Base-by-base conservation (phyloP, 106 monocot species). In the Platanthera guangdongensis region DNA sequence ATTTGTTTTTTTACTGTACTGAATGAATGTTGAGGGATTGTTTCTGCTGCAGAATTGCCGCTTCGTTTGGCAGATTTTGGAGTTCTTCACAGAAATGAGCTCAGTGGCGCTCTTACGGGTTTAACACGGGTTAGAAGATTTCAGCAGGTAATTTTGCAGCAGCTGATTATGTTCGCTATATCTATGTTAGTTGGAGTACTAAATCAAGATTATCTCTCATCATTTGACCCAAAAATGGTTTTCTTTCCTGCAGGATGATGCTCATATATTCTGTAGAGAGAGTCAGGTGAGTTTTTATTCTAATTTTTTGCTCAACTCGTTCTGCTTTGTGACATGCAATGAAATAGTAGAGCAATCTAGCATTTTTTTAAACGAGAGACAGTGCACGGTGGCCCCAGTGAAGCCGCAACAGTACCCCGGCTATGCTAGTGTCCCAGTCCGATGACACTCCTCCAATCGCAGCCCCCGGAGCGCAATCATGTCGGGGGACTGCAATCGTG, bases 61-160 rank as follows among this genome's bases (percentile, higher is more conserved):
- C 90, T 99, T 81, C 89, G 99, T 19, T 72, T 94, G 62, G 99
- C 99, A 68, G 99, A 99, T 84, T 99, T 99, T 92, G 99, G 99
- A 76, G 99, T 94, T 78, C 73, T 99, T 74, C 99, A 99, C 76
- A 89, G 99, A 67, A 99, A 99, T 72, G 99, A 99, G 78, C 92
- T 99, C 52, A 99, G 99, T 83, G 99, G 99, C 76, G 99, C 99
- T 80, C 87, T 99, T 70, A 87, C 88, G 63, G 99, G 99, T 82
- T 85, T 99, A 74, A 99, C 99, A 63, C 99, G 99, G 85, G 99
- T 99, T 55, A 88, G 99, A 80, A 90, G 99, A 70, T 99, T 99
- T 87, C 99, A 99, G 80, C 99, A 99, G 88, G 99, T 94, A 86
- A 46, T 2, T 49, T 75, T 22, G 39, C 54, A 21, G 67, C 52